phyloP scores from a whole-genome alignment of 306 rosid species.

The Acacia melanoxylon region DNA sequence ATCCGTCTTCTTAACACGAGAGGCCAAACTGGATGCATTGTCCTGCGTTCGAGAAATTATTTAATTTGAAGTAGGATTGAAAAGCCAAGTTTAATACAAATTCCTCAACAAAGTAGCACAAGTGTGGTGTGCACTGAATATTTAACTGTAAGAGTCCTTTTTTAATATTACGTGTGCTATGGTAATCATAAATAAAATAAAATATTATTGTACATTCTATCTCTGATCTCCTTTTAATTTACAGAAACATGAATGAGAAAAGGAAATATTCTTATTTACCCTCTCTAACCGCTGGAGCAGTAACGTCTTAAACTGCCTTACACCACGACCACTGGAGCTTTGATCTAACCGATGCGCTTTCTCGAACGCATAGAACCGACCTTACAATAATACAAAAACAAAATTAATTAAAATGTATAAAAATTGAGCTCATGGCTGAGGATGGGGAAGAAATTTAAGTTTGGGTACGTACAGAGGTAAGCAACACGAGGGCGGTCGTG shows the following conservation, averaged over 20 bases:
- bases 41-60: slow-evolving; percentile 52
- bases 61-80: slow-evolving; percentile 1
- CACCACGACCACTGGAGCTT: slow-evolving; percentile 91
- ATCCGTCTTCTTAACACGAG: slow-evolving; percentile 84
- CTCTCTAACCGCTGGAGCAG: slow-evolving; percentile 78
- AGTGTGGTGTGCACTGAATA: not conserved
- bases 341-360: slow-evolving; percentile 92
- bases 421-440: not conserved
- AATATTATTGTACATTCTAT: not conserved
- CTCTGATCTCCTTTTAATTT: not conserved
- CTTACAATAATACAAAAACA: slow-evolving; percentile 34
- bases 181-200: not conserved
- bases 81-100: not conserved
- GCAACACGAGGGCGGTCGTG: slow-evolving; percentile 86
- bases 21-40: slow-evolving; percentile 76
- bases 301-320: slow-evolving; percentile 88
- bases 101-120: not conserved
- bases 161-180: not conserved
- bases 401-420: not conserved
- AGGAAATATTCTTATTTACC: slow-evolving; percentile 38
- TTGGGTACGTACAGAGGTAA: slow-evolving; percentile 64
- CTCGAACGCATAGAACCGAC: slow-evolving; percentile 96
- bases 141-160: not conserved
- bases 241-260: not conserved
- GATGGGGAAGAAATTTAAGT: not conserved